Base-by-base conservation (phyloP, 2,329 filamentous ascomycete genomes). In the Fusarium xylarioides region DNA sequence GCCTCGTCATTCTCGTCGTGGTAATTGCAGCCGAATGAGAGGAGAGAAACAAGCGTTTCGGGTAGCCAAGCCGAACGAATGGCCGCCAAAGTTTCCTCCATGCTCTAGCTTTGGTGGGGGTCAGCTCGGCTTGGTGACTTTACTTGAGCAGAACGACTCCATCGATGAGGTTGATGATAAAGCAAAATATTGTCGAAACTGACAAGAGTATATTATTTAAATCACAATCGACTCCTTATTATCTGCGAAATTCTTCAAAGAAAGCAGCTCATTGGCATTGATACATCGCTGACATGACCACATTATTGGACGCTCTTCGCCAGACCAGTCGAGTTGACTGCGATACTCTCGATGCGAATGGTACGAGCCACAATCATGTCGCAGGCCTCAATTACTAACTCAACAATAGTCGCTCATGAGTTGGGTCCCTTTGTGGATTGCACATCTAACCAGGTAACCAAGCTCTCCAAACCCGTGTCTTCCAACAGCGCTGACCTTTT, bases 351-450 rank as follows among this genome's bases (percentile, higher is more conserved):
- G 81, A 82, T 34, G 63, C 70, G 18, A 66, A 79, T 74, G 79
- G 81, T 82, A 76, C 30, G 32, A 11, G 11, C 12, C 40, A 26
- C 32, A 30, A 21, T 11, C 35, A 32, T 12, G 4, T 54, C 5
- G 1, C 10, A 46, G 49, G 6, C 23, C 4, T 19, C 26, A 26
- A n/a, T 7, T 3, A 28, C 64, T 79, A 26, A 80, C 49, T 19
- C 37, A 15, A 2, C 19, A n/a, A 50, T 16, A 81, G 81, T 81
- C 34, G 79, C 79, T 34, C 71, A 75, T 19, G 67, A 75, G 6
- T 63, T 82, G 6, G 80, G 81, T 1, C 80, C 80, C 2, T 83
- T 82, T 49, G 75, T 79, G n/a, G 80, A 82, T 42, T 81, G 80
- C 44, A 82, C 81, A 11, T 82, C 81, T 2, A 82, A 82, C 21